A percentile compares a stretch with the other conserved stretches of the same genome.
Conservation (phyloP, 2,329 filamentous ascomycete genomes). For the Curvularia eragrostidis region DNA sequence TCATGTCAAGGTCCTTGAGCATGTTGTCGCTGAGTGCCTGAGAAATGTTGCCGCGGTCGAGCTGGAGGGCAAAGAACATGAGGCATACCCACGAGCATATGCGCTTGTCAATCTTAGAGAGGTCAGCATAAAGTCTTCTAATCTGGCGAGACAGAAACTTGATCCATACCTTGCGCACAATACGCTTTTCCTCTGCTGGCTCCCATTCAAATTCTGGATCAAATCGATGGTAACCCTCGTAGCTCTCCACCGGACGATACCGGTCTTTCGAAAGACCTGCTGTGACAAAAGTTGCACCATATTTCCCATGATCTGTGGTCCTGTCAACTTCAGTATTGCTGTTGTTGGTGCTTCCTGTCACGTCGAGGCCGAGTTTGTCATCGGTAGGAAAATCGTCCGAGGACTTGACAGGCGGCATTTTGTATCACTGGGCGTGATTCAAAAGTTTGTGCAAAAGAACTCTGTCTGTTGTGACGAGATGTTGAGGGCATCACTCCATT, state of each 20-base stretch:
- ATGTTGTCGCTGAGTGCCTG: constrained; percentile 49
- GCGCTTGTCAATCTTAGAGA: constrained; percentile 56
- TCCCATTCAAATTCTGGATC: constrained; percentile 65
- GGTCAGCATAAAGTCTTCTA: background rate
- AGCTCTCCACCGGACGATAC: constrained; percentile 62
- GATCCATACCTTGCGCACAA: constrained; percentile 62
- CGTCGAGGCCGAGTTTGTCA: constrained; percentile 30
- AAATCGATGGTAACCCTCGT: constrained; percentile 66
- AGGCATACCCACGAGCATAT: constrained; percentile 61
- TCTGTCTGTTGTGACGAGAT: no score
- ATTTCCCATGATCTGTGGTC: no score
- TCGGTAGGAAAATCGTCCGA: no score
- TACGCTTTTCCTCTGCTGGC: constrained; percentile 61
- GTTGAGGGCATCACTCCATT: no score
- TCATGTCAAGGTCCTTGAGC: constrained; percentile 41
- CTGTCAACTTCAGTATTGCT: constrained; percentile 26
- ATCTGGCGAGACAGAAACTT: background rate
- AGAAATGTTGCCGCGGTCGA: constrained; percentile 57
- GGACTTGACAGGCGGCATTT: no score
- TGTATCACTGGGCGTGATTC: no score
- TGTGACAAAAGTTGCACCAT: constrained; percentile 46
- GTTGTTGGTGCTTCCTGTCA: constrained; percentile 26
- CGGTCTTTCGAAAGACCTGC: constrained; percentile 44
- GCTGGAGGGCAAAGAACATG: constrained; percentile 62
- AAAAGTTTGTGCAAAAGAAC: no score